Percentiles rank a stretch among this genome's conserved stretches.
Evolutionary conservation across 2,329 filamentous ascomycete genomes (phyloP).

Genomic region (Lachnellula suecica): DNA sequence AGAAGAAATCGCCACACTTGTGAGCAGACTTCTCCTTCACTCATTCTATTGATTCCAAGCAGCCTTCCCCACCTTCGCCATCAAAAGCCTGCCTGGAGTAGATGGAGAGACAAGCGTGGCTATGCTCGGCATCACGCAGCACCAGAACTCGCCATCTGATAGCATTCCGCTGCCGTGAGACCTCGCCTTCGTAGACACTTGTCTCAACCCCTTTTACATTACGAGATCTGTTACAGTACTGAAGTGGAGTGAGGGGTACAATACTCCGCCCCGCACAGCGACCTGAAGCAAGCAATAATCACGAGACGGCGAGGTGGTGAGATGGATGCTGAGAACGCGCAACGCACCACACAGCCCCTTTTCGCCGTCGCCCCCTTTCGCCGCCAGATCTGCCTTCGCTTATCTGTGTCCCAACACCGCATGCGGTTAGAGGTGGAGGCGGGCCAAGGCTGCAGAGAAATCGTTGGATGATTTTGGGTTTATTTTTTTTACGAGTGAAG

Average conservation of each 20-base stretch:
- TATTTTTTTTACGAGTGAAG: too few species aligned
- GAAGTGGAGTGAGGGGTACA: too few species aligned
- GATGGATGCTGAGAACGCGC: neutral
- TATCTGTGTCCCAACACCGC: neutral
- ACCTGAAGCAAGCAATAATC: neutral
- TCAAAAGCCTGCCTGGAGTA: neutral
- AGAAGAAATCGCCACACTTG: too few species aligned
- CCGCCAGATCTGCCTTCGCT: conserved; percentile 6
- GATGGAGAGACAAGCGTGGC: neutral
- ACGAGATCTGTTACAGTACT: too few species aligned
- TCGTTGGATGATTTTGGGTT: too few species aligned
- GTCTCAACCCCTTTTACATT: too few species aligned
- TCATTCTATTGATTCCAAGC: too few species aligned
- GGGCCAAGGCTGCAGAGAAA: too few species aligned
- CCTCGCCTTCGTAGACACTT: neutral
- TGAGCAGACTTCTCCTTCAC: too few species aligned
- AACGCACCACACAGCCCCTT: too few species aligned
- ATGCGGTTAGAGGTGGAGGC: too few species aligned
- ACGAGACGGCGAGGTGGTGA: neutral
- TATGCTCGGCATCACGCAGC: neutral
- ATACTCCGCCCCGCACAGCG: conserved; percentile 2
- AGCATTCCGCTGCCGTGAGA: neutral
- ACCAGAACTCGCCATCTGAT: neutral
- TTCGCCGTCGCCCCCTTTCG: neutral
- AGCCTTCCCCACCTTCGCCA: neutral